phyloP scores from a whole-genome alignment of 2,329 filamentous ascomycete species.

The Cryphonectria nitschkei region DNA sequence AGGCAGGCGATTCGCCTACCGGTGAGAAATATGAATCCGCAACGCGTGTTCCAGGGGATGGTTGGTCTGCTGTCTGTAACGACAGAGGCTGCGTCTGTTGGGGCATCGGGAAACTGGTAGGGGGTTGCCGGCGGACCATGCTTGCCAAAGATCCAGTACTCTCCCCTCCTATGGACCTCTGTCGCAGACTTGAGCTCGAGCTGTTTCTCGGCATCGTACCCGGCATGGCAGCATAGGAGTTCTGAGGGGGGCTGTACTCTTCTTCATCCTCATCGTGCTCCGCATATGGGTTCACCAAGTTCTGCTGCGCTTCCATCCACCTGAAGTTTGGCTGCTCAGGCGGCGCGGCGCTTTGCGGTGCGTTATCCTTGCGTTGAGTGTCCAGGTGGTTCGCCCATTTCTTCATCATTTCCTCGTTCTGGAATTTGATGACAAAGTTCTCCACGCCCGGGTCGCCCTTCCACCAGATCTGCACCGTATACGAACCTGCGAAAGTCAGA shows the following conservation, averaged over 20 bases:
- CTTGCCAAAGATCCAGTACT: slow-evolving; percentile 62
- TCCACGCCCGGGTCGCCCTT: slow-evolving; percentile 95
- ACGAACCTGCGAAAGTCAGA: slow-evolving; percentile 67
- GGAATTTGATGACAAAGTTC: slow-evolving; percentile 93
- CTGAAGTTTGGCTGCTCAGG: slow-evolving; percentile 69
- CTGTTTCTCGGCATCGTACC: slow-evolving; percentile 65
- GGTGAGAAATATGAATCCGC: slow-evolving; percentile 96
- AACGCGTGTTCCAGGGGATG: slow-evolving; percentile 64
- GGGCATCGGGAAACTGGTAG: slow-evolving; percentile 70
- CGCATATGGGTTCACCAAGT: slow-evolving; percentile 81
- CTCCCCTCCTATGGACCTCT: slow-evolving; percentile 76
- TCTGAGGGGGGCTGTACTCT: slow-evolving; percentile 40
- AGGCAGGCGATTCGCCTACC: slow-evolving; percentile 75
- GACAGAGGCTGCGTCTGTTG: slow-evolving; percentile 63
- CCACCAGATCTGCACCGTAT: slow-evolving; percentile 98
- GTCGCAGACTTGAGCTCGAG: slow-evolving; percentile 75
- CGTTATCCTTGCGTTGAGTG: slow-evolving; percentile 68
- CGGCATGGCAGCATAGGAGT: slow-evolving; percentile 36
- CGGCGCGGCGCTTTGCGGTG: slow-evolving; percentile 51
- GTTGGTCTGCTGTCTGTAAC: slow-evolving; percentile 61
- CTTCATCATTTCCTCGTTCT: slow-evolving; percentile 88
- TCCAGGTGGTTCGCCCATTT: slow-evolving; percentile 88
- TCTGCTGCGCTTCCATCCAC: slow-evolving; percentile 73
- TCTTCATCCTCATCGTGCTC: slow-evolving; percentile 67
- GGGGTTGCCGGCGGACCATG: slow-evolving; percentile 59